Evolutionary conservation across 352 stramenopile genomes (phyloP), one percentile per base, ranked within the genome.

Genomic region (Hyaloperonospora brassicae): DNA sequence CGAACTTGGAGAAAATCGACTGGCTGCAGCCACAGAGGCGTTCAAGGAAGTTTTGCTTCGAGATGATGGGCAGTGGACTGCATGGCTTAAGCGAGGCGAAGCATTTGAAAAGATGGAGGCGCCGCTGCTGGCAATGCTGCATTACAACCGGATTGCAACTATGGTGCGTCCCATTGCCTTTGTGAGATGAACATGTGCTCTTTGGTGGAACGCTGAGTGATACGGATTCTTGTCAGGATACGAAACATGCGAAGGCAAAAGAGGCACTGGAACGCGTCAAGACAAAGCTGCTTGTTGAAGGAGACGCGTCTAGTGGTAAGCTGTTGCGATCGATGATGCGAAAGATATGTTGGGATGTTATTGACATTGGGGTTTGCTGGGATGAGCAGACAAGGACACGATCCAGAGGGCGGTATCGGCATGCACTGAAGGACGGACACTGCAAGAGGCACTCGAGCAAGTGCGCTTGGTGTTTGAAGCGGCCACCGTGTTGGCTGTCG

Each of bases 41-140:
- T 86, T 79, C 31, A 89, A 89, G 23, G 68, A 89, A 38, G 75
- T 86, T 24, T 56, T 89, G 9, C 47, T 87, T 17, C 55, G 71
- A 24, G 76, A 87, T 40, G 65, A 81, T 13, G 50, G 39, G 11
- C 59, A 87, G 47, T 10, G 81, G 3, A 13, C 23, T 0, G 74
- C 76, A 48, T 89, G 79, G 79, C 24, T 81, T 5, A 62, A 72
- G 47, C 62, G 79, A 53, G 79, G 79, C 0, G 34, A 61, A 56
- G 57, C 67, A 7, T 89, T 89, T 55, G 76, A 87, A 47, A 35
- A 35, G 0, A 81, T 89, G 69, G 61, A 61, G 12, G 67, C 72
- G n/a, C 60, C 73, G 12, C 46, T 89, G 27, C 59, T 89, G 13
- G 79, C 79, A 1, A 77, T 84, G 73, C 47, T 89, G n/a, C 79